Evolutionary conservation across 768 basidiomycete species (phyloP), one percentile per base, ranked within the genome.

Genomic region (Obba rivulosa): DNA sequence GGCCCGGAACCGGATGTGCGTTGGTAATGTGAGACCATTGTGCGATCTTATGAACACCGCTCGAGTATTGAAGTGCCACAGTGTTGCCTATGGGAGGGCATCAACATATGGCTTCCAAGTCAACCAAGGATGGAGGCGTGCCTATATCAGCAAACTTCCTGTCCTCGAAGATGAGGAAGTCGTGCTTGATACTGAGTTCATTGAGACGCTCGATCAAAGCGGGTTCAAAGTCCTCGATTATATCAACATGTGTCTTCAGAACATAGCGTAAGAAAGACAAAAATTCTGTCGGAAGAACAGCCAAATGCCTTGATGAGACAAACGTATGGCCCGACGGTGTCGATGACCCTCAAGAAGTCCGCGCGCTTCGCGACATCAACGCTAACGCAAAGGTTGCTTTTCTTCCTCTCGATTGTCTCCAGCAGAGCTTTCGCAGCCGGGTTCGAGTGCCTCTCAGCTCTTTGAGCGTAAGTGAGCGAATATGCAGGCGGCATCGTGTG

Each of bases 131-230:
- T 18, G 16, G 36, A 13, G 28, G 57, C 78, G 59, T 53, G 93
- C 95, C 95, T 45, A 99, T 98, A 66, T 99, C 96, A 3, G 96
- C 95, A 60, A 99, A 99, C 67, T 99, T 99, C 55, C 96, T 77
- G 71, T 99, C 96, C 70, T 98, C 96, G 58, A 98, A 99, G 58
- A 97, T 93, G 45, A 95, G 66, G 70, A 98, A 99, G 60, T 96
- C 91, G 54, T 96, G 82, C 63, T 87, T 85, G 40, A 67, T 60
- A 60, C 85, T 83, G 7, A 98, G 79, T 31, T 74, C 72, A 51
- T 81, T 76, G 36, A 99, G 74, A 38, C 76, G 73, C 36, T 80
- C 71, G 48, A 94, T 79, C 40, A 97, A 67, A 7, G 75, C 76
- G 9, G 70, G 66, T 39, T 92, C 81, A 65, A 92, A 98, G 69